These are phyloP conservation scores for Cladophialophora chaetospira DNA, from an alignment of 2,329 filamentous ascomycete species.

Conservation along the genomic window DNA sequence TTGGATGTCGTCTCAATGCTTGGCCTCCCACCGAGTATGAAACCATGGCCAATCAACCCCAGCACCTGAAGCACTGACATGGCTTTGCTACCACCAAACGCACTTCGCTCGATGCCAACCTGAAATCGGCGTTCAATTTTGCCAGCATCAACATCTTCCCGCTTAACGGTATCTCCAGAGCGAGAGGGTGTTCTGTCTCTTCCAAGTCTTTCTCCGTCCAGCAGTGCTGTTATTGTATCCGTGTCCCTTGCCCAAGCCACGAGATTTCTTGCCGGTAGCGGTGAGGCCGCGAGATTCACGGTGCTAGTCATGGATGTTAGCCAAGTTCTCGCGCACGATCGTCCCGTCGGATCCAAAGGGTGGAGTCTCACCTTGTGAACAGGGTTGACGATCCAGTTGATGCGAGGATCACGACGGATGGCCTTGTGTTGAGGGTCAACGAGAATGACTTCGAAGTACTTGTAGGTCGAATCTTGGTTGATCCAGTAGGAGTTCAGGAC, in stretches of 20 bases:
- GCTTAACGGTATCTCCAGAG: conserved; percentile 85
- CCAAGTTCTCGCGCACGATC: conserved; percentile 10
- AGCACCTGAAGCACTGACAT: no score
- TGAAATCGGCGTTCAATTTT: background rate
- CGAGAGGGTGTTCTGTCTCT: conserved; percentile 98
- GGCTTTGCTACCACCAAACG: background rate
- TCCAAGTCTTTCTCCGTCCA: conserved; percentile 99
- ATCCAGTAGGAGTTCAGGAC: conserved; percentile 99
- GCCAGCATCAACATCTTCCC: background rate
- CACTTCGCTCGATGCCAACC: background rate
- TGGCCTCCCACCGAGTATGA: no score
- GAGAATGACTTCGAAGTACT: conserved; percentile 99
- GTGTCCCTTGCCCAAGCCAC: conserved; percentile 99
- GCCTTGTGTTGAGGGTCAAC: conserved; percentile 99
- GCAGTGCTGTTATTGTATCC: conserved; percentile 98
- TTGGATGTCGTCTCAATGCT: no score
- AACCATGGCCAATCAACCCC: no score
- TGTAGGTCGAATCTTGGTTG: conserved; percentile 99
- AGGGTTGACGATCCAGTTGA: conserved; percentile 99
- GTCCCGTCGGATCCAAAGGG: background rate
- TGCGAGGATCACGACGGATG: conserved; percentile 97
- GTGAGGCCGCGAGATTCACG: conserved; percentile 97
- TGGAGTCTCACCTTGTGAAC: conserved; percentile 76
- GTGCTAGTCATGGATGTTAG: conserved; percentile 59
- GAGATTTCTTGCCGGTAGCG: conserved; percentile 98